Conservation (phyloP, 495 filamentous ascomycete genomes). For the Neurospora discreta region DNA sequence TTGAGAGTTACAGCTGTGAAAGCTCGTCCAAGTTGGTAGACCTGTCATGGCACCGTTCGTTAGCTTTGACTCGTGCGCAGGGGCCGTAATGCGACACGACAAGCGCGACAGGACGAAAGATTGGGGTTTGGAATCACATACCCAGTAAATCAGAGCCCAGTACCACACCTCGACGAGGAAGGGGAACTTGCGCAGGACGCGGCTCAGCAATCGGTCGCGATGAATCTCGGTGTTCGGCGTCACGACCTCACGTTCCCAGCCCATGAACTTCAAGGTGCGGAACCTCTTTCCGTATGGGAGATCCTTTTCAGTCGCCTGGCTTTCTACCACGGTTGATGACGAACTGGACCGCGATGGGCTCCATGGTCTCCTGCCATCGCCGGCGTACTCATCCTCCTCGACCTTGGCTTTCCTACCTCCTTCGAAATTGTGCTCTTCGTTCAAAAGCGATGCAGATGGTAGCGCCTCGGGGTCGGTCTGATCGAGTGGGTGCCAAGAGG, state of each 20-base stretch:
- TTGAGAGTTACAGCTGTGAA: slow-evolving; percentile 49
- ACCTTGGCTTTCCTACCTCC: slow-evolving; percentile 9
- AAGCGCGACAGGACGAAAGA: background rate
- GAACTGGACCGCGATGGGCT: background rate
- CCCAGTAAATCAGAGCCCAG: slow-evolving; percentile 60
- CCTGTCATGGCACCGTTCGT: slow-evolving; percentile 1
- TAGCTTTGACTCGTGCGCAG: background rate
- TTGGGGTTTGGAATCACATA: slow-evolving; percentile 39
- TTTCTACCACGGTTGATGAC: background rate
- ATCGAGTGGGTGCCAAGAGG: background rate
- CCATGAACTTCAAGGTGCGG: slow-evolving; percentile 13
- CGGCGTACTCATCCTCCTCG: background rate
- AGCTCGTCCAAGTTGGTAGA: slow-evolving; percentile 26
- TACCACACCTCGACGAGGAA: slow-evolving; percentile 76
- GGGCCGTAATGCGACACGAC: background rate
- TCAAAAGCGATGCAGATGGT: background rate
- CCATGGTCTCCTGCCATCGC: background rate
- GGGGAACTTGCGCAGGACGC: slow-evolving; percentile 55
- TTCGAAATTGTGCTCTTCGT: slow-evolving; percentile 1
- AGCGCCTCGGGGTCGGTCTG: slow-evolving; percentile 11
- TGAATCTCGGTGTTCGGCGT: slow-evolving; percentile 20
- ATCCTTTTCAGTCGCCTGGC: slow-evolving; percentile 9
- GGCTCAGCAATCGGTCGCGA: slow-evolving; percentile 21
- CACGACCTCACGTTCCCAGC: slow-evolving; percentile 14
- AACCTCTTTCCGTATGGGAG: slow-evolving; percentile 7